These are phyloP conservation scores for Fusarium albosuccineum DNA, from an alignment of 2,329 filamentous ascomycete genomes.

Conservation along the genomic window DNA sequence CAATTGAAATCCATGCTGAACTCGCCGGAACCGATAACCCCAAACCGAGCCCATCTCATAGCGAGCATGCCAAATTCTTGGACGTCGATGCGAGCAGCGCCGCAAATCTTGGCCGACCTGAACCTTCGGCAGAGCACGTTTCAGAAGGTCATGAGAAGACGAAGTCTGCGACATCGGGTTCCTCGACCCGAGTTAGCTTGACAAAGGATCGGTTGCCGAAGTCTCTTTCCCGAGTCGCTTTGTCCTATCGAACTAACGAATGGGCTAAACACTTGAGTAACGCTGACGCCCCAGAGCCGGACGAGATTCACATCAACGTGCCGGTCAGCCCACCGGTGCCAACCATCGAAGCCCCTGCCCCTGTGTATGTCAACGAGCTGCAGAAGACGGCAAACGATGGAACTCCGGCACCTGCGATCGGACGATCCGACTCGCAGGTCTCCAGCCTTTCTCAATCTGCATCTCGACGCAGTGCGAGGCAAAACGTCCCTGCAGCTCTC, in stretches of 20 bases:
- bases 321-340: slow-evolving; percentile 7
- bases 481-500: slow-evolving; percentile 42
- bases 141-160: slow-evolving; percentile 49
- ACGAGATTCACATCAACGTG: slow-evolving; percentile 68
- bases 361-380: slow-evolving; percentile 74
- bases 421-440: slow-evolving; percentile 48
- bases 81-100: slow-evolving; percentile 14
- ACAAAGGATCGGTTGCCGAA: slow-evolving; percentile 74
- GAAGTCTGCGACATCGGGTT: slow-evolving; percentile 58
- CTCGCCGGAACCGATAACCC: slow-evolving; percentile 45
- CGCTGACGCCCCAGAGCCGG: slow-evolving; percentile 78
- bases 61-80: slow-evolving; percentile 22
- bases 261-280: slow-evolving; percentile 91
- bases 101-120: slow-evolving; percentile 15
- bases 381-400: slow-evolving; percentile 72
- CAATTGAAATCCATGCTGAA: slow-evolving; percentile 58
- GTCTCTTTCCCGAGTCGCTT: slow-evolving; percentile 80
- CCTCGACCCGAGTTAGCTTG: slow-evolving; percentile 62
- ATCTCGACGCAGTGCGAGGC: slow-evolving; percentile 37
- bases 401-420: slow-evolving; percentile 51
- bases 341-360: slow-evolving; percentile 65
- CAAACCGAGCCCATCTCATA: slow-evolving; percentile 22
- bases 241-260: slow-evolving; percentile 91
- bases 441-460: slow-evolving; percentile 40
- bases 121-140: slow-evolving; percentile 15